These are phyloP conservation scores for Ambrosia hybrid DNA, from an alignment of 140 eudicot genomes.

Conservation along the genomic window DNA sequence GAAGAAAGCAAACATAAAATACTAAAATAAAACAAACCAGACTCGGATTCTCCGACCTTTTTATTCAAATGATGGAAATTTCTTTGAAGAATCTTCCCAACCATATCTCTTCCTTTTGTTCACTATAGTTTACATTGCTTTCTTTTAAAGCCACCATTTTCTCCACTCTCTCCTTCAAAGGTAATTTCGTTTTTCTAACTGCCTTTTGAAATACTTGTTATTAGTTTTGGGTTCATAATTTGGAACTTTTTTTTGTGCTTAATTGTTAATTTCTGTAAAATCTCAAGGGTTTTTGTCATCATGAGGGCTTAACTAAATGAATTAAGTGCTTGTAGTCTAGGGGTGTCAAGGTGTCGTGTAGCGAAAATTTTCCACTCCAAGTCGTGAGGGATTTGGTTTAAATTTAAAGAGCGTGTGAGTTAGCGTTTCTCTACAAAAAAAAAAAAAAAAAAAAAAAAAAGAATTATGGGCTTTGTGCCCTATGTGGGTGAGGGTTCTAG, in stretches of 20 bases:
- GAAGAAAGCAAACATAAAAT: neutral
- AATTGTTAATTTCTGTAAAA: neutral
- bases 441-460: too few species aligned
- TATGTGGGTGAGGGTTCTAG: too few species aligned
- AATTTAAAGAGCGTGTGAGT: too few species aligned
- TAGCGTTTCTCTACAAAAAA: too few species aligned
- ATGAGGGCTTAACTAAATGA: too few species aligned
- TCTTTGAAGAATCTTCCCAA: conserved; percentile 12
- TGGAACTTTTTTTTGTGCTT: neutral
- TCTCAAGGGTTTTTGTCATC: neutral
- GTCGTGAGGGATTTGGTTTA: too few species aligned
- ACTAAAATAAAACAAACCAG: neutral
- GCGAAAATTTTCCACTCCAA: too few species aligned
- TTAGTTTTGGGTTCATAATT: neutral
- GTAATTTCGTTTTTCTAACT: conserved; percentile 4
- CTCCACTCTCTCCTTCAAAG: conserved; percentile 21
- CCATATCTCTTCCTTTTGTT: conserved; percentile 15
- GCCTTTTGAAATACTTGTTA: neutral
- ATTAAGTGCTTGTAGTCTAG: too few species aligned
- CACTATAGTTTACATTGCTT: conserved; percentile 21
- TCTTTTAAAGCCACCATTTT: conserved; percentile 32
- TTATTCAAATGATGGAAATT: conserved; percentile 27
- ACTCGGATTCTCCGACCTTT: neutral
- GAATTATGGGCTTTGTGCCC: too few species aligned
- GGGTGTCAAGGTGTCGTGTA: too few species aligned